Base-by-base conservation (phyloP, 768 basidiomycete genomes). In the Ephemerocybe angulata region DNA sequence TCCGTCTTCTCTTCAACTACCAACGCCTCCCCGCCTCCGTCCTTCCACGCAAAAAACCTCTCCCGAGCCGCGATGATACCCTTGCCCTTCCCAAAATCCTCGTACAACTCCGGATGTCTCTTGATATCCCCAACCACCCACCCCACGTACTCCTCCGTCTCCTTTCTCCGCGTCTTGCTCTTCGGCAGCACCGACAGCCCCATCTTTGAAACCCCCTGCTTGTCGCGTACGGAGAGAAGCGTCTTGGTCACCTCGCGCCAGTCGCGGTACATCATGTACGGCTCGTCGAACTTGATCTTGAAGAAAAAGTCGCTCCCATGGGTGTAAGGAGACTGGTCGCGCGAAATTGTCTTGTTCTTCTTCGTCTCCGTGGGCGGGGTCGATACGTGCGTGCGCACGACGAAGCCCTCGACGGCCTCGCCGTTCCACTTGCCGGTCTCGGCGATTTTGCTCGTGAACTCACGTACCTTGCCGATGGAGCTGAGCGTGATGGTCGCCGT, bases 221-320 rank as follows among this genome's bases (percentile, higher is more conserved):
- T 65, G 3, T 62, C 68, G 38, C 76, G 70, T 42, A 71, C 59
- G 7, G 72, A 63, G 8, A 94, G 75, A 17, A 96, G 75, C 8
- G 67, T 70, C 67, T 90, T 90, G 4, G 97, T 98, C 50, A 95
- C 78, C 70, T 98, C 96, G 52, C 96, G 81, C 93, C 94, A 98
- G 66, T 95, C 91, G 52, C 97, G 87, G 72, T 97, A 98, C 85
- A 96, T 95, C 80, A 98, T 86, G 68, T 99, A 99, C 2, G 96
- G 96, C 65, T 98, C 93, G 69, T 98, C 94, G 69, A 98, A 98
- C 68, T 99, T 99, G 74, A 98, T 80, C 67, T 99, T 99, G 85
- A 97, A 98, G 80, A 99, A 98, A 78, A 98, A 96, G 0, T 92
- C 87, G 2, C 88, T 84, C 27, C 88, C 91, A 1, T 85, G 70